Conservation (phyloP, 805 yeast species). For the Kazachstania martiniae region DNA sequence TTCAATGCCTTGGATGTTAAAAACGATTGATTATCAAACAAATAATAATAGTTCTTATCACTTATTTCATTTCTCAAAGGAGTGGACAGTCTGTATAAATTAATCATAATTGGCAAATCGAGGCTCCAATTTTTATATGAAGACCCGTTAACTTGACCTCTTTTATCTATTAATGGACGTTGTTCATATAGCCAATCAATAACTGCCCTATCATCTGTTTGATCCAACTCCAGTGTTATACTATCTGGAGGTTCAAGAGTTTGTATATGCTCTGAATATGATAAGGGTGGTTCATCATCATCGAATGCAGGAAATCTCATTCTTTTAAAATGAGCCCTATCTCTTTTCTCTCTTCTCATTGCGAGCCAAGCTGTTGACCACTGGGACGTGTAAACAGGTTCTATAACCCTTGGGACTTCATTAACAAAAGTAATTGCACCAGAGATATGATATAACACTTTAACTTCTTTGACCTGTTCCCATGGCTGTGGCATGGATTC, state of each 20-base stretch:
- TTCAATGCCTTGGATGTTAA: constrained; percentile 87
- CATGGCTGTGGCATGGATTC: constrained; percentile 99
- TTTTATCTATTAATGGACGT: constrained; percentile 55
- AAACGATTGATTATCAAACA: constrained; percentile 72
- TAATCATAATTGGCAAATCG: constrained; percentile 49
- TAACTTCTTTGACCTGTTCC: constrained; percentile 80
- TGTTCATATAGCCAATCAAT: constrained; percentile 75
- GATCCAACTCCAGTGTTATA: constrained; percentile 54
- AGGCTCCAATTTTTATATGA: constrained; percentile 68
- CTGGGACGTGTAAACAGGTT: constrained; percentile 84
- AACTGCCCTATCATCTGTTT: constrained; percentile 47
- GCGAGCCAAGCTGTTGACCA: constrained; percentile 91
- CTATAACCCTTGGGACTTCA: constrained; percentile 84
- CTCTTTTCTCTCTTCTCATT: constrained; percentile 92
- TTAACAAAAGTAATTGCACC: constrained; percentile 96
- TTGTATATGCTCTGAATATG: constrained; percentile 71
- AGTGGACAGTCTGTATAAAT: constrained; percentile 53
- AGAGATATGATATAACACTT: constrained; percentile 76
- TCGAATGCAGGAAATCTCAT: constrained; percentile 94
- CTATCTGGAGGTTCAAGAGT: constrained; percentile 65
- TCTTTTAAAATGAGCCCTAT: constrained; percentile 78
- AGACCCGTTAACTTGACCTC: constrained; percentile 54
- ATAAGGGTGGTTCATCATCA: constrained; percentile 90
- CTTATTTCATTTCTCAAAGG: constrained; percentile 53
- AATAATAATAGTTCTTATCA: constrained; percentile 52